These are phyloP conservation scores for Collariella sp. DNA, from an alignment of 495 filamentous ascomycete genomes.

Conservation along the genomic window DNA sequence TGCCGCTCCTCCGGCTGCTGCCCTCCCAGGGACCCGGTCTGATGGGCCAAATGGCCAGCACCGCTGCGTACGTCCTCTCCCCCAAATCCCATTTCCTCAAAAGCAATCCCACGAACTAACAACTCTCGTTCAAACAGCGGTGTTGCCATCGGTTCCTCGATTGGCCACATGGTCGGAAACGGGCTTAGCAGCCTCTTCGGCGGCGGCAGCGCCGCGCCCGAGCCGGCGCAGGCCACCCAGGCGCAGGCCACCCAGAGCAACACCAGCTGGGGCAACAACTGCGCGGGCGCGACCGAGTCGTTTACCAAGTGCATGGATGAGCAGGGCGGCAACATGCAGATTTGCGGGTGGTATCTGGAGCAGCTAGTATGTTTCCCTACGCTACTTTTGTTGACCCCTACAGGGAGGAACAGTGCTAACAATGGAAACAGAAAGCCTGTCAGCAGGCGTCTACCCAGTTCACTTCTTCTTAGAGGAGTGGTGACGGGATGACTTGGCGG, in stretches of 20 bases:
- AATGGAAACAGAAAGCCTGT: constrained; percentile 66
- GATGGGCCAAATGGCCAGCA: constrained; percentile 80
- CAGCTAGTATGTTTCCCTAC: constrained; percentile 48
- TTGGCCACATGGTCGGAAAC: constrained; percentile 92
- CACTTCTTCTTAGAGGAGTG: constrained; percentile 38
- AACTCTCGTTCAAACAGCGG: constrained; percentile 62
- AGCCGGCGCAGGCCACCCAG: constrained; percentile 36
- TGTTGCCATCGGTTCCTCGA: constrained; percentile 88
- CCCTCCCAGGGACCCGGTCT: constrained; percentile 59
- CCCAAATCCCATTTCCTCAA: background rate
- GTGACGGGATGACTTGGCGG: background rate
- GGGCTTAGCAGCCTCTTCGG: constrained; percentile 77
- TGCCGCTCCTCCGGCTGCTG: constrained; percentile 28
- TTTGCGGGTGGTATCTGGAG: constrained; percentile 96
- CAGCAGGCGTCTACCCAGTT: constrained; percentile 83
- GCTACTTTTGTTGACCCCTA: no score
- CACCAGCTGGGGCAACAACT: constrained; percentile 56
- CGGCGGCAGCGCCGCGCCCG: constrained; percentile 54
- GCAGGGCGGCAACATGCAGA: constrained; percentile 84
- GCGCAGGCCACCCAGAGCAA: constrained; percentile 29
- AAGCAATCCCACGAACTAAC: constrained; percentile 11
- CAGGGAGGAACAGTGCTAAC: constrained; percentile 9
- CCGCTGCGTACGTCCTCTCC: constrained; percentile 59
- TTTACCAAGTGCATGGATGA: constrained; percentile 96
- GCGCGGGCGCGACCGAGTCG: constrained; percentile 66